phyloP scores from a whole-genome alignment of 192 early-diverging fungal genomes.

The Phycomyces blakesleeanus region DNA sequence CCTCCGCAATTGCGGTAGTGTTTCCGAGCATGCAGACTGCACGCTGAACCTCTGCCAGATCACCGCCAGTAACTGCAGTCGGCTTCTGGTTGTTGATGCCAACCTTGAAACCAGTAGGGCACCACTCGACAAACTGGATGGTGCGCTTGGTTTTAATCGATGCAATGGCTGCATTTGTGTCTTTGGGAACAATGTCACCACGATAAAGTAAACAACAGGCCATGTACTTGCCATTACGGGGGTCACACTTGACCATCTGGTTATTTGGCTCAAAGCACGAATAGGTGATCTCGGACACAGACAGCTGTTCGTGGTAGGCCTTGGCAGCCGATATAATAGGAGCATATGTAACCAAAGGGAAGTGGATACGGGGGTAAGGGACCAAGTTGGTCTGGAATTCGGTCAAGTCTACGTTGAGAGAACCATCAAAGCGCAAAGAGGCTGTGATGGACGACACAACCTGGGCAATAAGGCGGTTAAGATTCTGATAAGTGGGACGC shows the following conservation, averaged over 20 bases:
- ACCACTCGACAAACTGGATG: slow-evolving; percentile 98
- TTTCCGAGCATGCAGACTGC: slow-evolving; percentile 97
- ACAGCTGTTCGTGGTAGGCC: slow-evolving; percentile 92
- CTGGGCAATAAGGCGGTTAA: slow-evolving; percentile 97
- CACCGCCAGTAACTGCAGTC: slow-evolving; percentile 85
- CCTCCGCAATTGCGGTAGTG: slow-evolving; percentile 98
- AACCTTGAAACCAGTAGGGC: slow-evolving; percentile 99
- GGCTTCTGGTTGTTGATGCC: slow-evolving; percentile 95
- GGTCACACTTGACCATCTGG: slow-evolving; percentile 99
- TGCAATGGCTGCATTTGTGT: slow-evolving; percentile 87
- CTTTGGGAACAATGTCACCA: slow-evolving; percentile 97
- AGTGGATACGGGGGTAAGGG: slow-evolving; percentile 98
- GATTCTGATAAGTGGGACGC: slow-evolving; percentile 92
- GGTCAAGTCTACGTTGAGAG: slow-evolving; percentile 95
- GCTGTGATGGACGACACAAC: slow-evolving; percentile 99
- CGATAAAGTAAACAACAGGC: slow-evolving; percentile 97
- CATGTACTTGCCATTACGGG: slow-evolving; percentile 97
- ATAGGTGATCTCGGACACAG: slow-evolving; percentile 91
- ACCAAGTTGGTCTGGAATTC: slow-evolving; percentile 99
- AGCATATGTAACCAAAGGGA: slow-evolving; percentile 96
- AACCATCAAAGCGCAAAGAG: slow-evolving; percentile 96
- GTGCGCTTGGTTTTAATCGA: slow-evolving; percentile 93
- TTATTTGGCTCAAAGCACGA: slow-evolving; percentile 96
- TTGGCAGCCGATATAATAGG: slow-evolving; percentile 94
- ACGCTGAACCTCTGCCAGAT: slow-evolving; percentile 91